Evolutionary conservation across 306 rosid species (phyloP), one percentile per base, ranked within the genome.

Genomic region (Pueraria montana): DNA sequence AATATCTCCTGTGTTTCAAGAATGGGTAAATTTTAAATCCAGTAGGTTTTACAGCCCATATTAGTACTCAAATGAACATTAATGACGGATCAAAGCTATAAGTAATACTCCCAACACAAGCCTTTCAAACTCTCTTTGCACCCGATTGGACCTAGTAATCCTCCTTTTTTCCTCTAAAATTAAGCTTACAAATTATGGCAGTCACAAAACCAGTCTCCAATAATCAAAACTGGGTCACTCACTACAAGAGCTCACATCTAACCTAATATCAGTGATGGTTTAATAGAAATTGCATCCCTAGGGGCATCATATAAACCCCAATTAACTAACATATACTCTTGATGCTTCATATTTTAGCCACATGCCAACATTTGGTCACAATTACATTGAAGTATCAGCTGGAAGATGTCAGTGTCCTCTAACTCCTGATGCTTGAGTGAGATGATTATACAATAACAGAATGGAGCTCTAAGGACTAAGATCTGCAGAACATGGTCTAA

Each of bases 321-420:
- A 64, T 38, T 34, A 17, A 66, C 24, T 34, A 17, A 66, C 24
- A 66, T 17, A 11, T 21, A 70, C n/a, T 65, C 73, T 46, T 79
- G 77, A 45, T 69, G 86, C 78, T 69, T 79, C 82, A 55, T 27
- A 66, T 70, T 81, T 73, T 78, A 76, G 49, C 26, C 64, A 71
- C 63, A 70, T 49, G 70, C 74, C 79, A 49, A 52, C 76, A 74
- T 72, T 36, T 82, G 68, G 65, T 67, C 45, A 30, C 80, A 62
- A 75, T 79, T 84, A 73, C 59, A 50, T 59, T 24, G 73, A 38
- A 42, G 82, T 75, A 88, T 79, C 88, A 85, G 81, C 76, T 78
- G 67, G 71, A 79, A 83, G 70, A 85, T 78, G 91, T 85, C 87
- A 88, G 89, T 84, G 64, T 71, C 81, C 84, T 62, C 89, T 89